These are phyloP conservation scores for Lactifluus echinatus DNA, from an alignment of 768 basidiomycete species.

Conservation along the genomic window DNA sequence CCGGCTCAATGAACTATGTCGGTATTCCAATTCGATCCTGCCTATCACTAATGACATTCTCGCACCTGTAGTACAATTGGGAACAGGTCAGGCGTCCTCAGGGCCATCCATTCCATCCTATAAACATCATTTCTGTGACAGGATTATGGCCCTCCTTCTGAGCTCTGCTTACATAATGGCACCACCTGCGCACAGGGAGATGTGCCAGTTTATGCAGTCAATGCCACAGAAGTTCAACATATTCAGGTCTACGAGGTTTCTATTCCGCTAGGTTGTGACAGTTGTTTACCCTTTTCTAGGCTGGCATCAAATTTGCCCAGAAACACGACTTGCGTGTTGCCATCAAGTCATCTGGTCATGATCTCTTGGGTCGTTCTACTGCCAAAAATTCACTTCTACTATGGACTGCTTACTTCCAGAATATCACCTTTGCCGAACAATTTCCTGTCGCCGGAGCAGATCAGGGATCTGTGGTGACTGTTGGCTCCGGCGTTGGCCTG, in stretches of 20 bases:
- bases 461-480: too few species aligned
- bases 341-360: too few species aligned
- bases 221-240: constrained; percentile 16
- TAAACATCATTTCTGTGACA: neutral
- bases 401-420: too few species aligned
- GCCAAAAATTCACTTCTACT: too few species aligned
- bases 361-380: too few species aligned
- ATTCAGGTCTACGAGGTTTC: neutral
- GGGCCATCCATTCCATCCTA: neutral
- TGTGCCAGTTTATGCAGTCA: constrained; percentile 18
- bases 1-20: constrained; percentile 18
- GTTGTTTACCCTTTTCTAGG: neutral
- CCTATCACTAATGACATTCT: neutral
- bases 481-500: too few species aligned
- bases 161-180: too few species aligned
- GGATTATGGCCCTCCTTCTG: constrained; percentile 8
- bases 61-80: too few species aligned
- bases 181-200: too few species aligned
- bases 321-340: too few species aligned
- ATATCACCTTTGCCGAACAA: neutral
- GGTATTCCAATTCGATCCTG: neutral
- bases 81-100: too few species aligned
- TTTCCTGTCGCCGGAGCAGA: neutral
- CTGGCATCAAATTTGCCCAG: neutral
- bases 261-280: neutral